Evolutionary conservation across 179 eudicot species (phyloP).

Genomic region (Dionaea muscipula): DNA sequence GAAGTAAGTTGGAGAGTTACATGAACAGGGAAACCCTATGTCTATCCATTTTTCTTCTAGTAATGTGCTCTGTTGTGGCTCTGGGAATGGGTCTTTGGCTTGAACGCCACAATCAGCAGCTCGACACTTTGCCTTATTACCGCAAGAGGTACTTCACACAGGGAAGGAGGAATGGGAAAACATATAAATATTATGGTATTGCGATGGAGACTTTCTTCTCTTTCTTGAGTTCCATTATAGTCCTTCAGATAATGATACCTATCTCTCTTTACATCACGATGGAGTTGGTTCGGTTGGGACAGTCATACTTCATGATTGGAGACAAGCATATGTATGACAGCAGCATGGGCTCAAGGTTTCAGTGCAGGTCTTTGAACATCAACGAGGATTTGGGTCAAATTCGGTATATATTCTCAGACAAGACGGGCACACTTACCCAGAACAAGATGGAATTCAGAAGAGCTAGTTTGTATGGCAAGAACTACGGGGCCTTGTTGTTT

Average conservation of each 20-base stretch:
- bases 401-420: constrained; percentile 83
- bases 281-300: constrained; percentile 96
- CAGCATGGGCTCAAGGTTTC: constrained; percentile 58
- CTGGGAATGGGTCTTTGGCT: constrained; percentile 85
- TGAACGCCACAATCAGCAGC: constrained; percentile 42
- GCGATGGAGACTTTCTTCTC: constrained; percentile 82
- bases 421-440: constrained; percentile 92
- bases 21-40: constrained; percentile 88
- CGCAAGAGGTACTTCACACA: constrained; percentile 43
- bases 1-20: constrained; percentile 76
- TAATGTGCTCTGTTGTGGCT: constrained; percentile 77
- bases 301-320: constrained; percentile 93
- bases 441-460: constrained; percentile 85
- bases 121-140: constrained; percentile 76
- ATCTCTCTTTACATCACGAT: constrained; percentile 84
- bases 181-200: constrained; percentile 68
- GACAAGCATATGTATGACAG: constrained; percentile 69
- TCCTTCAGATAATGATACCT: constrained; percentile 96
- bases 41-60: constrained; percentile 72
- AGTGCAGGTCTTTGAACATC: constrained; percentile 91
- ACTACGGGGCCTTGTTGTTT: constrained; percentile 30
- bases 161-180: constrained; percentile 30
- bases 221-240: constrained; percentile 82
- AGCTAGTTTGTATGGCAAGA: constrained; percentile 72
- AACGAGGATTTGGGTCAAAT: constrained; percentile 97